A percentile compares a stretch with the other conserved stretches of the same genome.
phyloP scores from a whole-genome alignment of 768 basidiomycete species.

The Rhizopogon rudus region DNA sequence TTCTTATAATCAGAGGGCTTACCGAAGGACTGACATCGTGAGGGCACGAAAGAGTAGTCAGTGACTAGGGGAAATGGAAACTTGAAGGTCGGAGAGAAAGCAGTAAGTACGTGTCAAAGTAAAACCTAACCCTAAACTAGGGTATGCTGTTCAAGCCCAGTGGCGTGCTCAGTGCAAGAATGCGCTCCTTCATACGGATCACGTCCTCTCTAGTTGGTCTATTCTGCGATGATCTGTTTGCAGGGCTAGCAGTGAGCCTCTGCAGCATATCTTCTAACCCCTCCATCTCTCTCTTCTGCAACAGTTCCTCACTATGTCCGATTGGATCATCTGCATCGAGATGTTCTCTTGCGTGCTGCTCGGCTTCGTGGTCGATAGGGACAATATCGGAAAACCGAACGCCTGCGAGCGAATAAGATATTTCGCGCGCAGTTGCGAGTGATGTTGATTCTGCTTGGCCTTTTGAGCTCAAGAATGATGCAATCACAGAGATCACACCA shows the following conservation, averaged over 20 bases:
- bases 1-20: not conserved
- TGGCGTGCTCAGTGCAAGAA: constrained; percentile 24
- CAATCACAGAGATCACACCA: constrained; percentile 61
- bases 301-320: constrained; percentile 37
- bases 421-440: constrained; percentile 43
- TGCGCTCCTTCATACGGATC: constrained; percentile 30
- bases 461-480: constrained; percentile 46
- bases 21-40: constrained; percentile 25
- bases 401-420: constrained; percentile 50
- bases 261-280: constrained; percentile 52
- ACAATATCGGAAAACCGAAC: constrained; percentile 70
- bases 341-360: constrained; percentile 70
- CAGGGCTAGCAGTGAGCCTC: constrained; percentile 30
- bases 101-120: constrained; percentile 16
- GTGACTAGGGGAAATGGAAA: not conserved
- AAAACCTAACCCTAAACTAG: constrained; percentile 12
- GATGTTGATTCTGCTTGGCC: constrained; percentile 2
- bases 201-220: constrained; percentile 38
- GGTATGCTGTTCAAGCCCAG: constrained; percentile 19
- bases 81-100: not conserved
- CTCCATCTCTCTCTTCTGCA: constrained; percentile 47
- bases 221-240: constrained; percentile 11
- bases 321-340: constrained; percentile 32
- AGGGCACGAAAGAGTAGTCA: not conserved
- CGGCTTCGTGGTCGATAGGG: constrained; percentile 73